Percentiles rank a stretch among this genome's conserved stretches.
These are phyloP conservation scores for Nidularia pulvinata DNA, from an alignment of 768 basidiomycete species.

Conservation along the genomic window DNA sequence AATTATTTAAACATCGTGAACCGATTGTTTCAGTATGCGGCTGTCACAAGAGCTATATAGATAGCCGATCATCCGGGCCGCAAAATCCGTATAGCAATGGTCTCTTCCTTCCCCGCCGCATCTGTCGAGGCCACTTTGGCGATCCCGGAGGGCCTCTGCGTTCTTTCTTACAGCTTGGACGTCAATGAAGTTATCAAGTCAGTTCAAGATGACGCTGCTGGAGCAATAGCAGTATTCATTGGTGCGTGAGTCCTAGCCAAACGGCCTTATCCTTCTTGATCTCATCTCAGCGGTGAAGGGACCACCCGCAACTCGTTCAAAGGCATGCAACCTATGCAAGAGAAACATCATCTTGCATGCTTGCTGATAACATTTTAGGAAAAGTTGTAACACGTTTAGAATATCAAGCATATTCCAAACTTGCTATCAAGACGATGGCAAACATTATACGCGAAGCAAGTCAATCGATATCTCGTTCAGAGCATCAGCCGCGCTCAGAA, in stretches of 20 bases:
- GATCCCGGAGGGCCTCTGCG: constrained; percentile 47
- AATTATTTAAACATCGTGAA: no score
- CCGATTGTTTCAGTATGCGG: no score
- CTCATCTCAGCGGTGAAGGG: constrained; percentile 19
- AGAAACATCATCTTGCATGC: neutral
- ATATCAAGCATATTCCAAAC: constrained; percentile 82
- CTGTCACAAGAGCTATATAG: no score
- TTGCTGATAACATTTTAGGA: constrained; percentile 35
- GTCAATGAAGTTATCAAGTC: constrained; percentile 55
- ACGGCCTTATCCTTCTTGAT: neutral
- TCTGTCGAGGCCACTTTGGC: constrained; percentile 42
- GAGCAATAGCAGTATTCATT: constrained; percentile 76
- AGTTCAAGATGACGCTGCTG: constrained; percentile 64
- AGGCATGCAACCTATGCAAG: constrained; percentile 38
- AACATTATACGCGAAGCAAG: constrained; percentile 53
- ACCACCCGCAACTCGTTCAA: constrained; percentile 87
- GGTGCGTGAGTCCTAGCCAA: constrained; percentile 30
- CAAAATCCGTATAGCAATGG: constrained; percentile 1
- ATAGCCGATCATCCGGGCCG: neutral
- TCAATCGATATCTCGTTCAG: constrained; percentile 36
- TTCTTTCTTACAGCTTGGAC: constrained; percentile 65
- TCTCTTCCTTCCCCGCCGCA: constrained; percentile 27
- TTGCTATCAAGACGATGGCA: constrained; percentile 78
- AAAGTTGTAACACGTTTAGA: constrained; percentile 72
- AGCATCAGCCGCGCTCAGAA: constrained; percentile 30